Percentiles rank a stretch among this genome's conserved stretches.
These are phyloP conservation scores for Fusarium multiceps DNA, from an alignment of 2,329 filamentous ascomycete species.

Conservation along the genomic window DNA sequence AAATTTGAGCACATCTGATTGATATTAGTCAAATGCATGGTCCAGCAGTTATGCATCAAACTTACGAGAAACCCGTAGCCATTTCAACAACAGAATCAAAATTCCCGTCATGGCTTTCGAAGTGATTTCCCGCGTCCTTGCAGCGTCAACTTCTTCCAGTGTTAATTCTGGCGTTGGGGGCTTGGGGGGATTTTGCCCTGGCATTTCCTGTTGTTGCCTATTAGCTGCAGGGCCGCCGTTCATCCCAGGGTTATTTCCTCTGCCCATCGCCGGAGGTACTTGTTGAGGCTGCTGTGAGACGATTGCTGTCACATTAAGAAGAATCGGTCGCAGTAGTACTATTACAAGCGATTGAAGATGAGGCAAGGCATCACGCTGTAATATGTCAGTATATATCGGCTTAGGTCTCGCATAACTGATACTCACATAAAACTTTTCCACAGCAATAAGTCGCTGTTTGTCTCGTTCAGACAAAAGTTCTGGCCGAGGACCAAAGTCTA, in stretches of 20 bases:
- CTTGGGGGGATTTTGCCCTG: slow-evolving; percentile 48
- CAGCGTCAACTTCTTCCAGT: slow-evolving; percentile 83
- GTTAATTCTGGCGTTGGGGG: slow-evolving; percentile 60
- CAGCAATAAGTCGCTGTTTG: slow-evolving; percentile 73
- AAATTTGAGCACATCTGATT: slow-evolving; percentile 87
- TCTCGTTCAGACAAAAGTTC: slow-evolving; percentile 63
- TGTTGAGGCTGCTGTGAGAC: slow-evolving; percentile 69
- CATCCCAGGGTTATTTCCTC: slow-evolving; percentile 53
- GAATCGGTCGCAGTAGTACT: slow-evolving; percentile 87
- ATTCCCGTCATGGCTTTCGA: slow-evolving; percentile 93
- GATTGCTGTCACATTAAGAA: slow-evolving; percentile 88
- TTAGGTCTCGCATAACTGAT: not conserved
- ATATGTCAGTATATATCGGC: not conserved
- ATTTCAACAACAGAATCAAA: slow-evolving; percentile 89
- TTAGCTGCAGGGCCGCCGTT: slow-evolving; percentile 53
- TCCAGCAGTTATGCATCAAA: slow-evolving; percentile 3
- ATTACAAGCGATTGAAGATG: slow-evolving; percentile 93
- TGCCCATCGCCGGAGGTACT: slow-evolving; percentile 57
- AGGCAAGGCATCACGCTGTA: slow-evolving; percentile 78
- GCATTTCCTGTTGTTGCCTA: slow-evolving; percentile 48
- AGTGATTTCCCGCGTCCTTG: slow-evolving; percentile 85
- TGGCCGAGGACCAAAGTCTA: slow-evolving; percentile 61
- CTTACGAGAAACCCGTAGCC: slow-evolving; percentile 95
- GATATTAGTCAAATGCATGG: slow-evolving; percentile 26
- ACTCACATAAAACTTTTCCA: slow-evolving; percentile 89